Percentiles rank a stretch among this genome's conserved stretches.
Evolutionary conservation across 139 green algal species (phyloP).

Genomic region (Ettlia oleoabundans): DNA sequence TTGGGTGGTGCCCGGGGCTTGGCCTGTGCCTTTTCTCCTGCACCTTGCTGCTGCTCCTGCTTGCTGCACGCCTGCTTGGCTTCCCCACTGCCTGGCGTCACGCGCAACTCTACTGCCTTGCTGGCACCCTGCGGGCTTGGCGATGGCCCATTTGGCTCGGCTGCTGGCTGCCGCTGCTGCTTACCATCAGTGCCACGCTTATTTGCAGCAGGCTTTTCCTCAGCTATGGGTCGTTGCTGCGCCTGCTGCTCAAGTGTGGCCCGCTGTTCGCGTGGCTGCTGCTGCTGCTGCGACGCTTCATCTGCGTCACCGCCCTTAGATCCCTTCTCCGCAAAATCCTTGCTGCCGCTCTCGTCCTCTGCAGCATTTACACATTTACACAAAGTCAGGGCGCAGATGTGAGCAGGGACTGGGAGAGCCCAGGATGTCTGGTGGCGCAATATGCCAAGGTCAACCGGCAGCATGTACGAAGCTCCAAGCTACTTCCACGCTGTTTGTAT

Average conservation of each 20-base stretch:
- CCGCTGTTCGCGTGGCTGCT: not conserved
- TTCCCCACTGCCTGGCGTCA: not conserved
- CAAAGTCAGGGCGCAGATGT: too few species aligned
- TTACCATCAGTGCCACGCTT: not conserved
- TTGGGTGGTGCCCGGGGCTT: slow-evolving; percentile 8
- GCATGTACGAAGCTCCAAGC: too few species aligned
- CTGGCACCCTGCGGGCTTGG: not conserved
- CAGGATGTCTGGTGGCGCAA: too few species aligned
- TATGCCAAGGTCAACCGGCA: too few species aligned
- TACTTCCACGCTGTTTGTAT: too few species aligned
- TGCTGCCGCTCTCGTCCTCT: not conserved
- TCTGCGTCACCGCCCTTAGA: not conserved
- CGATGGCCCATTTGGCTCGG: not conserved
- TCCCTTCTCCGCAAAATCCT: not conserved
- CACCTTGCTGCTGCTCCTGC: not conserved
- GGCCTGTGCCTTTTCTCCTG: not conserved
- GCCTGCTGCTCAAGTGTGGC: slow-evolving; percentile 1
- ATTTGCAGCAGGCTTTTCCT: not conserved
- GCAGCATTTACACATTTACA: not conserved
- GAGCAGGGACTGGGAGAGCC: too few species aligned
- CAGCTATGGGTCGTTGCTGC: not conserved
- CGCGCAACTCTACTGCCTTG: not conserved
- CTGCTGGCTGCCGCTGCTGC: not conserved
- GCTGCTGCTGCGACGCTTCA: not conserved
- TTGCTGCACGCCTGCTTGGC: not conserved